Evolutionary conservation across 2,329 filamentous ascomycete species (phyloP).

Genomic region (Xylariaceae sp.): DNA sequence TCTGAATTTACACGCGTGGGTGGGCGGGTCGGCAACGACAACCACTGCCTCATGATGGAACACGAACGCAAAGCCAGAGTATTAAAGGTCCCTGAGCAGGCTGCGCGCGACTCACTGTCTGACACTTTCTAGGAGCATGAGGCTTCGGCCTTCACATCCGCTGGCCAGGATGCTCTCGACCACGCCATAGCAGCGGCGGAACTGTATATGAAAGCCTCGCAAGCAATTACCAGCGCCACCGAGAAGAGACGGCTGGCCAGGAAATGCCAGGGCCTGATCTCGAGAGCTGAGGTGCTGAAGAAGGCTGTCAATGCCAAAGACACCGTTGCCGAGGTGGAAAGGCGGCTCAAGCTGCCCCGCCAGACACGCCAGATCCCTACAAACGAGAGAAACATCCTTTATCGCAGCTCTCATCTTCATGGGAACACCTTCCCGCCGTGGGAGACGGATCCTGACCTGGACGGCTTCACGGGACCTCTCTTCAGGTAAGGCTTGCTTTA

Average conservation of each 20-base stretch:
- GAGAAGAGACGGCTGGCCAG: slow-evolving; percentile 61
- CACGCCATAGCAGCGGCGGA: slow-evolving; percentile 73
- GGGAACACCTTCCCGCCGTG: slow-evolving; percentile 81
- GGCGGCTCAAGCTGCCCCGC: slow-evolving; percentile 24
- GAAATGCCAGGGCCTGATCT: slow-evolving; percentile 64
- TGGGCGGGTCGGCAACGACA: neutral
- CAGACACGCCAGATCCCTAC: slow-evolving; percentile 57
- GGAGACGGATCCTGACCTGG: slow-evolving; percentile 52
- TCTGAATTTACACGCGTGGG: no score
- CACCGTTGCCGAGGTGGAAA: slow-evolving; percentile 15
- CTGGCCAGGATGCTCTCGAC: slow-evolving; percentile 58
- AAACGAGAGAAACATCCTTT: slow-evolving; percentile 67
- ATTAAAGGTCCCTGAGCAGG: no score
- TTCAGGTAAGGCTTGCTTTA: neutral
- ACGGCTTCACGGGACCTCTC: slow-evolving; percentile 51
- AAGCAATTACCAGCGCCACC: slow-evolving; percentile 47
- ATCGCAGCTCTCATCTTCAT: slow-evolving; percentile 72
- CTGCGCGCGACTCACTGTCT: no score
- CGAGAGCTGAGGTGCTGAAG: slow-evolving; percentile 71
- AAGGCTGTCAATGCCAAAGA: slow-evolving; percentile 10
- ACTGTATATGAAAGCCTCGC: slow-evolving; percentile 70
- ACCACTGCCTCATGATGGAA: neutral
- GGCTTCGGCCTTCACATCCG: slow-evolving; percentile 34
- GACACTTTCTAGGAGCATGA: slow-evolving; percentile 41
- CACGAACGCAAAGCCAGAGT: slow-evolving; percentile 43